Percentiles rank a stretch among this genome's conserved stretches.
These are phyloP conservation scores for Vitellaria paradoxa DNA, from an alignment of 179 eudicot species.

Conservation along the genomic window DNA sequence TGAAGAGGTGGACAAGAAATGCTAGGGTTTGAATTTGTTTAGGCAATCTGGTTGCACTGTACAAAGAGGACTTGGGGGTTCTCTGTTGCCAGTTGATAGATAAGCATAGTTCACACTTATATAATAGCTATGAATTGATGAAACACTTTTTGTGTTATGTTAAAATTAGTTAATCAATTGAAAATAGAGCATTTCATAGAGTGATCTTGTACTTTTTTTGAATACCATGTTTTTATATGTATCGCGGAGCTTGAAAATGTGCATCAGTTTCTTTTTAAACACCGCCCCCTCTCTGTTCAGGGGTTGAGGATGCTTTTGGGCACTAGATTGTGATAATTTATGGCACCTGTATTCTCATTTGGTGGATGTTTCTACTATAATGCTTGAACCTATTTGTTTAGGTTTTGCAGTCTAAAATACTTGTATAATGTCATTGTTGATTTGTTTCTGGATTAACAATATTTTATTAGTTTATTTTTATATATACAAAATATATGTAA, in stretches of 20 bases:
- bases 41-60: slow-evolving; percentile 6
- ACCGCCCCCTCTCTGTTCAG: too few species aligned
- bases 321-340: too few species aligned
- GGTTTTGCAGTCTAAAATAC: too few species aligned
- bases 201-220: not conserved
- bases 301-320: too few species aligned
- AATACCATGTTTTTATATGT: not conserved
- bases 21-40: slow-evolving; percentile 14
- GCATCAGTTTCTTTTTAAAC: too few species aligned
- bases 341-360: too few species aligned
- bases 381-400: too few species aligned
- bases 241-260: slow-evolving; percentile 6
- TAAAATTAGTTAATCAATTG: not conserved
- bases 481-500: too few species aligned
- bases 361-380: too few species aligned
- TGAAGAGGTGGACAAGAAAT: slow-evolving; percentile 26
- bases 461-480: too few species aligned
- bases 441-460: too few species aligned
- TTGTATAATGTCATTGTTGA: too few species aligned
- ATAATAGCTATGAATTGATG: not conserved
- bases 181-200: slow-evolving; percentile 1
- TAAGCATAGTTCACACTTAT: not conserved
- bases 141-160: not conserved
- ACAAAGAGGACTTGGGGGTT: not conserved
- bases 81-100: slow-evolving; percentile 4